These are phyloP conservation scores for Mesotaenium endlicherianum DNA, from an alignment of 139 green algal genomes.

Conservation along the genomic window DNA sequence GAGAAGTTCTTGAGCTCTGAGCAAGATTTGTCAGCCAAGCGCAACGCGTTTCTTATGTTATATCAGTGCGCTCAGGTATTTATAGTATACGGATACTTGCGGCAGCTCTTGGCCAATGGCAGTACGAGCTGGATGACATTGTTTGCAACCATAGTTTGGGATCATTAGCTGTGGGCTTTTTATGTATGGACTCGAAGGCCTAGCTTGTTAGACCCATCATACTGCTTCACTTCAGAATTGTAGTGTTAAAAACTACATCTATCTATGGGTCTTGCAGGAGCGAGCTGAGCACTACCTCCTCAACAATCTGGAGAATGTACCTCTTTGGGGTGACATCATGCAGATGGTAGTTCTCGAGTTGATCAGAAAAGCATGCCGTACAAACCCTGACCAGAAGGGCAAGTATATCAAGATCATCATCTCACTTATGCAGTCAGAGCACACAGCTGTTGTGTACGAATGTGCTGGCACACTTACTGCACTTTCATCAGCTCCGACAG, in stretches of 20 bases:
- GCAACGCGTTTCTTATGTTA: slow-evolving; percentile 95
- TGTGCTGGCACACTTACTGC: slow-evolving; percentile 84
- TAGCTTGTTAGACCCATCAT: no score
- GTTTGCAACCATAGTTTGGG: no score
- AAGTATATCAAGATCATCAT: slow-evolving; percentile 99
- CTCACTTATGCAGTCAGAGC: slow-evolving; percentile 78
- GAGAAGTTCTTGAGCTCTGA: slow-evolving; percentile 81
- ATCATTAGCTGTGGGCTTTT: no score
- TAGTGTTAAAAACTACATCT: no score
- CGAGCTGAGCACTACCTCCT: slow-evolving; percentile 87
- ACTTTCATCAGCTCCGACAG: slow-evolving; percentile 90
- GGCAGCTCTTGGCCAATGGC: no score
- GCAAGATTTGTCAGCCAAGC: slow-evolving; percentile 84
- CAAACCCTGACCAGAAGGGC: slow-evolving; percentile 81
- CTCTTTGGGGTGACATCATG: slow-evolving; percentile 89
- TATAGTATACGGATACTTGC: not conserved
- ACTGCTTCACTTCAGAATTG: no score
- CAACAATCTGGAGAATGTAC: slow-evolving; percentile 79
- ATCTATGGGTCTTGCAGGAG: slow-evolving; percentile 69
- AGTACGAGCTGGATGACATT: no score
- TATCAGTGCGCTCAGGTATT: slow-evolving; percentile 55
- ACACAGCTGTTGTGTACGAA: slow-evolving; percentile 92
- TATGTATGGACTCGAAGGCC: no score
- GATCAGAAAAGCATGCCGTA: slow-evolving; percentile 90
- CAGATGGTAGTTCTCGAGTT: slow-evolving; percentile 95